Percentiles rank a stretch among this genome's conserved stretches.
These are phyloP conservation scores for Tuber calosporum DNA, from an alignment of 495 filamentous ascomycete genomes.

Conservation along the genomic window DNA sequence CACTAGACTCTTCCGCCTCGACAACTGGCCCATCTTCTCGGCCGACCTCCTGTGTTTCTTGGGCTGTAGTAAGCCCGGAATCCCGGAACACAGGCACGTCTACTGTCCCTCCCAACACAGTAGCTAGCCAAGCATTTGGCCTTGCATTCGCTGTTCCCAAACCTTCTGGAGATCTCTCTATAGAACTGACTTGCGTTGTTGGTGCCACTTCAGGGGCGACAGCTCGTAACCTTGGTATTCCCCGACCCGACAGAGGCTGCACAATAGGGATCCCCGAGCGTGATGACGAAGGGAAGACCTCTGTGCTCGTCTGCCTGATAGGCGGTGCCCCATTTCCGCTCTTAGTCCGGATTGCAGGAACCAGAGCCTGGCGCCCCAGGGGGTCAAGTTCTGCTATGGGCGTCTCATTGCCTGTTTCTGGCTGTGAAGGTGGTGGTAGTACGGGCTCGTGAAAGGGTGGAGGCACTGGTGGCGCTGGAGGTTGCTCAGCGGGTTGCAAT, in stretches of 20 bases:
- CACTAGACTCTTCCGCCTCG: neutral
- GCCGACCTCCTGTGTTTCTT: neutral
- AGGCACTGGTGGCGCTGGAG: neutral
- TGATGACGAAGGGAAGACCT: neutral
- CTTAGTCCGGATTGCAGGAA: neutral
- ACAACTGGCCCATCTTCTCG: neutral
- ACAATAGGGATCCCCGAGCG: neutral
- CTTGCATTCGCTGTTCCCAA: neutral
- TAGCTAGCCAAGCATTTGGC: neutral
- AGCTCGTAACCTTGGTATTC: neutral
- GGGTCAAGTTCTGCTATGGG: neutral
- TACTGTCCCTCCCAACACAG: neutral
- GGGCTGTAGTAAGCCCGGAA: neutral
- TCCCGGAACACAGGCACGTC: neutral
- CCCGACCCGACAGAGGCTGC: neutral
- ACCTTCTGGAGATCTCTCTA: neutral
- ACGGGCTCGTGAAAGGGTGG: neutral
- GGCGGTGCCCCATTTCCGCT: slow-evolving; percentile 9
- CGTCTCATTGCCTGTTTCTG: neutral
- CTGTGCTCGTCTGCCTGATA: neutral
- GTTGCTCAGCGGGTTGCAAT: slow-evolving; percentile 7
- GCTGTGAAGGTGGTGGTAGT: slow-evolving; percentile 3
- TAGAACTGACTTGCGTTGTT: neutral
- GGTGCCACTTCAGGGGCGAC: neutral
- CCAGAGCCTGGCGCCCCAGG: neutral